phyloP scores from a whole-genome alignment of 177 flowering plant species.

The Vitis hybrid region DNA sequence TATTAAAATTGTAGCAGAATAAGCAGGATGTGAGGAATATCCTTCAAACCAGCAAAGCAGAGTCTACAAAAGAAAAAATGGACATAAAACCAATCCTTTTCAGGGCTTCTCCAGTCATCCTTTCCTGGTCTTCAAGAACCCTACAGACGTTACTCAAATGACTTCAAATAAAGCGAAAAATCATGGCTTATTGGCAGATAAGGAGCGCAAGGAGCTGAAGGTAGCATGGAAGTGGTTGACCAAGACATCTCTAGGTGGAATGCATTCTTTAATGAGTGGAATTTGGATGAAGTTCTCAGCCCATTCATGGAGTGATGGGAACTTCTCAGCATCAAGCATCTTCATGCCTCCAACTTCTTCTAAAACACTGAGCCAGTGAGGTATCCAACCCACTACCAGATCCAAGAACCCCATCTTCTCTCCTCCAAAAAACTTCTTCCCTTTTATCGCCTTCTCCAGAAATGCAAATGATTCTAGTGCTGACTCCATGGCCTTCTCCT shows the following conservation, averaged over 20 bases:
- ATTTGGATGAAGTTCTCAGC: conserved; percentile 14
- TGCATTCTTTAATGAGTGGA: conserved; percentile 26
- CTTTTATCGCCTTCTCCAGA: conserved; percentile 27
- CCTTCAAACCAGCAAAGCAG: too few species aligned
- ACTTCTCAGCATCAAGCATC: conserved; percentile 19
- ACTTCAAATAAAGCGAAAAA: too few species aligned
- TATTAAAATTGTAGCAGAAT: too few species aligned
- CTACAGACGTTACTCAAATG: too few species aligned
- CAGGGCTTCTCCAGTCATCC: too few species aligned
- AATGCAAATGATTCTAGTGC: conserved; percentile 19
- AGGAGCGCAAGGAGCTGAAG: conserved; percentile 16
- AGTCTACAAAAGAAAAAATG: too few species aligned
- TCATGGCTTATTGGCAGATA: conserved; percentile 12
- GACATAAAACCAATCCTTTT: too few species aligned
- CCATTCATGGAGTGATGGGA: conserved; percentile 27
- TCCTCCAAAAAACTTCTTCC: conserved; percentile 35
- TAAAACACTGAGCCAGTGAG: conserved; percentile 17
- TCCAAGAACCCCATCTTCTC: conserved; percentile 24
- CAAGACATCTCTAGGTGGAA: conserved; percentile 19
- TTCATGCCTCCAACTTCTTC: conserved; percentile 28
- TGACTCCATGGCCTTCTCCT: conserved; percentile 20
- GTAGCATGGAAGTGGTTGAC: conserved; percentile 13
- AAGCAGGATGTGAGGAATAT: too few species aligned
- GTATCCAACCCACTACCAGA: conserved; percentile 26
- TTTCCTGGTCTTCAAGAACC: too few species aligned